Percentiles rank a stretch among this genome's conserved stretches.
These are phyloP conservation scores for Ganoderma sinense DNA, from an alignment of 1,284 basidiomycete genomes.

Conservation along the genomic window DNA sequence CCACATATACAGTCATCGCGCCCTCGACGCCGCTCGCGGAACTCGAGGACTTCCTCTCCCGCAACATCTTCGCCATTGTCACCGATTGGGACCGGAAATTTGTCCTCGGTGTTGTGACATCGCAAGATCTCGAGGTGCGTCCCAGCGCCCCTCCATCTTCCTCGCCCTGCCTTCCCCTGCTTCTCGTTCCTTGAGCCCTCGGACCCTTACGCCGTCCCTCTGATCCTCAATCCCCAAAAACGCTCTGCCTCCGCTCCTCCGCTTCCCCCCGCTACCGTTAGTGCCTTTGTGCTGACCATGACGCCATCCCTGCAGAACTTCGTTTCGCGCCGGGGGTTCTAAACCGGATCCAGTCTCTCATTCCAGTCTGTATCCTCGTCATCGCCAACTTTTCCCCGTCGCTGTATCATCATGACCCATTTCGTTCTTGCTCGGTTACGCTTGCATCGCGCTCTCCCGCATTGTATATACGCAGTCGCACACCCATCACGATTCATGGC, in stretches of 20 bases:
- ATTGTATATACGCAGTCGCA: not conserved
- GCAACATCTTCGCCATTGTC: slow-evolving; percentile 83
- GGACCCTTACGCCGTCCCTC: not conserved
- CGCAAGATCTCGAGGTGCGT: slow-evolving; percentile 77
- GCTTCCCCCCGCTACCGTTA: not conserved
- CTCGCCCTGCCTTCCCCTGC: not conserved
- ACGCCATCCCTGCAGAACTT: slow-evolving; percentile 51
- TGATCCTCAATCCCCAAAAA: not conserved
- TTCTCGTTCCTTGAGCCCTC: slow-evolving; percentile 1
- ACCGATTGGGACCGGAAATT: slow-evolving; percentile 87
- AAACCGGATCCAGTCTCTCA: slow-evolving; percentile 22
- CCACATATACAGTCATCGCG: slow-evolving; percentile 83
- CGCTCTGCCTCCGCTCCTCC: not conserved
- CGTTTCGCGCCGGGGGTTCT: slow-evolving; percentile 62
- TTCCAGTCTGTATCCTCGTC: slow-evolving; percentile 1
- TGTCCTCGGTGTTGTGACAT: slow-evolving; percentile 85
- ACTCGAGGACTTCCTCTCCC: slow-evolving; percentile 76
- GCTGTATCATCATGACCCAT: slow-evolving; percentile 20
- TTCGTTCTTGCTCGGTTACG: not conserved
- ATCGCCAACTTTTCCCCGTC: not conserved
- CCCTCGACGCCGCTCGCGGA: slow-evolving; percentile 80
- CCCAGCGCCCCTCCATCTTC: not conserved
- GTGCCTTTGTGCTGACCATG: not conserved
- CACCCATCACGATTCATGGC: not conserved
- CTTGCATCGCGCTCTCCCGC: not conserved